Percentiles rank a stretch among this genome's conserved stretches.
These are phyloP conservation scores for Colletotrichum godetiae DNA, from an alignment of 2,329 filamentous ascomycete species.

Conservation along the genomic window DNA sequence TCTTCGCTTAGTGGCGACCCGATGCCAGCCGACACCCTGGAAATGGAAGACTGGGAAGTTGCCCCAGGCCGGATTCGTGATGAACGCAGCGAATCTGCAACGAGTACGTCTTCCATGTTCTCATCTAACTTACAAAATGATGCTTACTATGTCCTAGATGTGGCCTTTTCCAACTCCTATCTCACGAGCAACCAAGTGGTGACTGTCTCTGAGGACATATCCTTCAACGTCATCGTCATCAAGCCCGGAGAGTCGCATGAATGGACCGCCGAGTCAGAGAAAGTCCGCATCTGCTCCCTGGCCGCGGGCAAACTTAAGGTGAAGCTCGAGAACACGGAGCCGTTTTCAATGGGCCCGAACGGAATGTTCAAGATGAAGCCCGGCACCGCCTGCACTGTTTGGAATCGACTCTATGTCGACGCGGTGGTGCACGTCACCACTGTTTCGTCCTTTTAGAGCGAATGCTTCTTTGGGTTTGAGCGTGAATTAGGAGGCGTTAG, in stretches of 20 bases:
- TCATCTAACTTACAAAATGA: too few relatives aligned
- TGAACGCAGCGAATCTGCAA: conserved; percentile 36
- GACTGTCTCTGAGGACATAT: conserved; percentile 49
- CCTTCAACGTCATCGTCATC: conserved; percentile 54
- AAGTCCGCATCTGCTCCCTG: conserved; percentile 53
- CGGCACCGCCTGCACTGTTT: conserved; percentile 49
- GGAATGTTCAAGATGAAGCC: conserved; percentile 57
- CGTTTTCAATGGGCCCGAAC: conserved; percentile 54
- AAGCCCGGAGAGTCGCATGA: conserved; percentile 50
- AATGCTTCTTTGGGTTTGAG: background rate
- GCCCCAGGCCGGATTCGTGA: conserved; percentile 54
- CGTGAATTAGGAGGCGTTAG: too few relatives aligned
- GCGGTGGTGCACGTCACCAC: conserved; percentile 55
- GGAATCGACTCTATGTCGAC: conserved; percentile 58
- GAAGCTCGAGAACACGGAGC: conserved; percentile 46
- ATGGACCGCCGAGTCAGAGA: conserved; percentile 44
- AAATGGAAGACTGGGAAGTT: conserved; percentile 59
- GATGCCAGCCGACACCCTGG: conserved; percentile 33
- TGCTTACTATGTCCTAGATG: conserved; percentile 42
- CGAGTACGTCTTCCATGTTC: conserved; percentile 46
- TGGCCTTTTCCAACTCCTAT: conserved; percentile 58
- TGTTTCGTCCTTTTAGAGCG: conserved; percentile 33
- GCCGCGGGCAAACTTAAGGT: conserved; percentile 54
- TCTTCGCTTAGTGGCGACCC: background rate
- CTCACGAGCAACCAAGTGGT: conserved; percentile 50